Evolutionary conservation across 2,329 filamentous ascomycete species (phyloP), one percentile per base, ranked within the genome.

Genomic region (Verticillium dahliae): DNA sequence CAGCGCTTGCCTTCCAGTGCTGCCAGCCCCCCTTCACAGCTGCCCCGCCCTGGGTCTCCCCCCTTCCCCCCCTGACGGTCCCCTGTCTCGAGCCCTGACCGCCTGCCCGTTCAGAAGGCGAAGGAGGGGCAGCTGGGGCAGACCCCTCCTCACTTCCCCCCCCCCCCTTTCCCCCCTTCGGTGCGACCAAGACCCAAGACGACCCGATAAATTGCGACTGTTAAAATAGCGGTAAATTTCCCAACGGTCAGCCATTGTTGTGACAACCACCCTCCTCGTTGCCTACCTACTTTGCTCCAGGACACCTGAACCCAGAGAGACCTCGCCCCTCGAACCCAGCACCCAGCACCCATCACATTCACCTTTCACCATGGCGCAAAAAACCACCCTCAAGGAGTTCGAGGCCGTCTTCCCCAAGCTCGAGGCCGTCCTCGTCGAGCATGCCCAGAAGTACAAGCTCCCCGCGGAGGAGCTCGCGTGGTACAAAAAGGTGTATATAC

Each of bases 341-440:
- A 22, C 27, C 18, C 18, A 22, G 18, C 18, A 22, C 18, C 41
- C 9, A 45, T 55, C 61, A 57, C 62, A 56, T 62, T 58, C 59
- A 60, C 18, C 18, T 22, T 22, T 65, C 67, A 79, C 70, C 59
- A 87, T 86, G 84, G 83, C 85, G 52, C 78, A 95, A 81, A 87
- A 87, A 68, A 89, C 89, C 58, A 93, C 89, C 57, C 86, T 93
- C 62, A 82, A 90, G 71, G 89, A 96, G 71, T 99, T 99, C 75
- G 92, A 98, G 83, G 81, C 87, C 56, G 85, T 97, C 74, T 98
- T 93, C 80, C 91, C 92, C 61, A 89, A 89, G 76, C 86, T 99
- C 67, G 87, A 93, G 71, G 84, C 91, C 74, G 91, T 92, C 71
- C 81, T 99, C 62, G 83, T 93, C 68, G 87, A 86, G 66, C 87